Conservation (phyloP, 2,329 filamentous ascomycete species). For the Colletotrichum siamense region DNA sequence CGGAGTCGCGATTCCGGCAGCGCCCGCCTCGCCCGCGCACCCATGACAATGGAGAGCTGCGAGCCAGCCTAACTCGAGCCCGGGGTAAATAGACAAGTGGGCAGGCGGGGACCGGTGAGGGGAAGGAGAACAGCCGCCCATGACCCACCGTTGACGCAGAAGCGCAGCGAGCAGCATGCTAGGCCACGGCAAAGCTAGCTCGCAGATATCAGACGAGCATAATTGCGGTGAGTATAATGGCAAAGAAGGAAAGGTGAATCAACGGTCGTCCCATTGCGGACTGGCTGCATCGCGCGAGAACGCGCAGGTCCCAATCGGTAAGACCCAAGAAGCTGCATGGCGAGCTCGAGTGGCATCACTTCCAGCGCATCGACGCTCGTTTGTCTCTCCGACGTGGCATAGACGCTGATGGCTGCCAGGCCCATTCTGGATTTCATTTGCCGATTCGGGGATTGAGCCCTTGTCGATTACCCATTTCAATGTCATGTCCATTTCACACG, state of each 20-base stretch:
- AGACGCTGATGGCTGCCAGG: not conserved
- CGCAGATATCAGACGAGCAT: not conserved
- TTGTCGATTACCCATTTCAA: not conserved
- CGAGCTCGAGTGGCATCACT: not conserved
- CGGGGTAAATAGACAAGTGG: not conserved
- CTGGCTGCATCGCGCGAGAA: not conserved
- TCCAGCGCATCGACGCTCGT: not conserved
- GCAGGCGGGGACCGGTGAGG: not conserved
- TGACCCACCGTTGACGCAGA: not conserved
- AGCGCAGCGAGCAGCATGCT: not conserved
- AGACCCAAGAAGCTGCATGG: not conserved
- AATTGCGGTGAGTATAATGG: constrained; percentile 5
- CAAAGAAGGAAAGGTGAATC: not conserved
- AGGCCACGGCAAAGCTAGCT: not conserved
- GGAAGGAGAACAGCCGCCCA: not conserved
- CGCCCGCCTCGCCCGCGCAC: not conserved
- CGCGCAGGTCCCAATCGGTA: not conserved
- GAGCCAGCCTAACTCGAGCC: not conserved
- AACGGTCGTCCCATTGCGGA: not conserved
- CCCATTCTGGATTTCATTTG: not conserved
- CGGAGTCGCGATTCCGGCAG: not conserved
- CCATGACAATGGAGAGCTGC: not conserved
- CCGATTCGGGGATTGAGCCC: not conserved
- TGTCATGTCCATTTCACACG: not conserved
- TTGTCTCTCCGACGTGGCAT: not conserved